A percentile compares a stretch with the other conserved stretches of the same genome.
These are phyloP conservation scores for Candida frijolesensis DNA, from an alignment of 1,139 yeast genomes.

Conservation along the genomic window DNA sequence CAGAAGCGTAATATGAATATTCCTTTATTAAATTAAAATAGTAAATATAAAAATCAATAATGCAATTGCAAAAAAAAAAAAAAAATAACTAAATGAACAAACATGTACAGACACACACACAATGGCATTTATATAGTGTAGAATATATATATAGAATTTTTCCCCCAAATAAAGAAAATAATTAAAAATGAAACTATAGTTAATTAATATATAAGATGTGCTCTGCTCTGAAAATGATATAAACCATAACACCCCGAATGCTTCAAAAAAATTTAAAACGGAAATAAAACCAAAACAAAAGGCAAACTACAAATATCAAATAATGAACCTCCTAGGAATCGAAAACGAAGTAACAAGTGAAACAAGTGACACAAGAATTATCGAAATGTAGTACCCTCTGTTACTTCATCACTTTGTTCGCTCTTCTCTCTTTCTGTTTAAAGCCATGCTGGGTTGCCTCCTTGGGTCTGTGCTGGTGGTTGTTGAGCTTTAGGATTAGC, in stretches of 20 bases:
- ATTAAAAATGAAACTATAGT: not conserved
- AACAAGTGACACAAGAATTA: too few relatives aligned
- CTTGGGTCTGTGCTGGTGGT: constrained; percentile 15
- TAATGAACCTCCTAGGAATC: too few relatives aligned
- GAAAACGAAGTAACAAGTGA: too few relatives aligned
- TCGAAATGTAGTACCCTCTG: not conserved
- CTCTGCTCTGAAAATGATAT: too few relatives aligned
- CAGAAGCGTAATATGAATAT: not conserved
- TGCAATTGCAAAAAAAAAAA: not conserved
- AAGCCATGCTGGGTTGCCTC: constrained; percentile 21
- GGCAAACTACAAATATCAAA: not conserved
- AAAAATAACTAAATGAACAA: not conserved
- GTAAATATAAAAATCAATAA: not conserved
- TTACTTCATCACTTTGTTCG: not conserved
- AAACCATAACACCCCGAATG: not conserved
- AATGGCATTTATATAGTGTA: not conserved
- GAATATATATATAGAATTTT: not conserved
- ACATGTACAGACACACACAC: not conserved
- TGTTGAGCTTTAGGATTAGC: constrained; percentile 16
- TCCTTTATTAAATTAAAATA: not conserved
- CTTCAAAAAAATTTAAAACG: not conserved
- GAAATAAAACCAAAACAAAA: not conserved
- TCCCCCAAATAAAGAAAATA: not conserved
- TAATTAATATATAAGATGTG: not conserved
- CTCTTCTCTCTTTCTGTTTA: constrained; percentile 2